Base-by-base conservation (phyloP, 73 alveolate genomes). In the Paramecium sexaurelia region DNA sequence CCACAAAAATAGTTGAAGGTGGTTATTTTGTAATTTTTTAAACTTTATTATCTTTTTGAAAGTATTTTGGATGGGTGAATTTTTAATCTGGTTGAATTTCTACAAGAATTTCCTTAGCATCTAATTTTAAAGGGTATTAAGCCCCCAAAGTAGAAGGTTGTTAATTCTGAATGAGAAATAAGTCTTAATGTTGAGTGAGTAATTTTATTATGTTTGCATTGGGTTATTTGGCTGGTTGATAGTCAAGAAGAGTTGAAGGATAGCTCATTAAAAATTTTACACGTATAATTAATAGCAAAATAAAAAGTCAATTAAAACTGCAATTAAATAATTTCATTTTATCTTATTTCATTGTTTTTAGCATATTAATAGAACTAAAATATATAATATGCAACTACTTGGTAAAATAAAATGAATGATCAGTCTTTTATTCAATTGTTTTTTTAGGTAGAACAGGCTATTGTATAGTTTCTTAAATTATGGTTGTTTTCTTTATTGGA, bases 301-400 rank as follows among this genome's bases (percentile, higher is more conserved):
- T 51, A 51, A 43, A 78, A 78, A 29, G 19, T 41, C 73, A 78
- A 78, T 78, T 45, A 78, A 39, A 78, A 45, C 40, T 78, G 71
- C 68, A 78, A 41, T 78, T 43, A 37, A 39, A 39, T 78, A 78
- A 45, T 45, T 45, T 78, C 73, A 29, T 43, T 41, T 78, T 78
- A 45, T 78, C 90, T 40, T 78, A n/a, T 43, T 78, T 29, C 90
- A 78, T 78, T 78, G 39, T 40, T 33, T 78, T 19, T 29, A 78
- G 90, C 90, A 78, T 78, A 45, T 41, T 41, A 41, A 78, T 22
- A 78, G 90, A 41, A 41, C 90, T 78, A 78, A 41, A n/a, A 78
- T 51, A 39, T 51, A n/a, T n/a, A 51, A 51, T 51, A 51, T 51
- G 67, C 67, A 41, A 39, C 67, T 41, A 41, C 68, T 45, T 78